Base-by-base conservation (phyloP, 257 asterid species). In the Przewalskia tangutica region DNA sequence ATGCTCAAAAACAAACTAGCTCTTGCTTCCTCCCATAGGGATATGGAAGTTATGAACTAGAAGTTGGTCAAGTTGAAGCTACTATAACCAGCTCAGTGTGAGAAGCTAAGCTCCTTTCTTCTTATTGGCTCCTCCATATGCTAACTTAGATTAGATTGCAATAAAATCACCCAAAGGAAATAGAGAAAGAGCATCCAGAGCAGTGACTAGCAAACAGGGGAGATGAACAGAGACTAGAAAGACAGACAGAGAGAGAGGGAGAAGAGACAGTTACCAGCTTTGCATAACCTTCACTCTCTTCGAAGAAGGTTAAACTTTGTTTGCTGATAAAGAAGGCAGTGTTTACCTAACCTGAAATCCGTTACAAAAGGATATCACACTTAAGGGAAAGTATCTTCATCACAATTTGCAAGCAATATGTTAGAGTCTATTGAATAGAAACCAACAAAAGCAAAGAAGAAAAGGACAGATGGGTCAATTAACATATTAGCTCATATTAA, bases 231-330 rank as follows among this genome's bases (percentile, higher is more conserved):
- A 50, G 38, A 48, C 51, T 50, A 36, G 71, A 79, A 11, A 59
- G 51, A 58, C 34, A 42, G n/a, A 38, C 42, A 42, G 23, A 58
- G 20, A 70, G 50, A 68, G 10, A 7, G 63, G 3, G 14, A 46
- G 10, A 13, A 7, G 32, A 27, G 58, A 77, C 32, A 44, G 60
- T 6, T 94, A 96, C 99, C 99, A 96, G 94, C 85, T 96, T 96
- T 71, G 99, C 98, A 86, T 94, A 96, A 82, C 99, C 99, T 85
- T 96, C 99, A 48, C 98, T 96, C 89, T 96, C 99, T 89, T 96
- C 98, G 93, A 59, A 96, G 98, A 89, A 96, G 94, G 86, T 96
- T 96, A 83, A 96, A 96, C 83, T 96, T 96, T 54, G 99, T 96
- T 90, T 96, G 99, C 86, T 96, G 99, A 89, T 96, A 96, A 81